Conservation (phyloP, 2,329 filamentous ascomycete species). For the Colletotrichum sp. region DNA sequence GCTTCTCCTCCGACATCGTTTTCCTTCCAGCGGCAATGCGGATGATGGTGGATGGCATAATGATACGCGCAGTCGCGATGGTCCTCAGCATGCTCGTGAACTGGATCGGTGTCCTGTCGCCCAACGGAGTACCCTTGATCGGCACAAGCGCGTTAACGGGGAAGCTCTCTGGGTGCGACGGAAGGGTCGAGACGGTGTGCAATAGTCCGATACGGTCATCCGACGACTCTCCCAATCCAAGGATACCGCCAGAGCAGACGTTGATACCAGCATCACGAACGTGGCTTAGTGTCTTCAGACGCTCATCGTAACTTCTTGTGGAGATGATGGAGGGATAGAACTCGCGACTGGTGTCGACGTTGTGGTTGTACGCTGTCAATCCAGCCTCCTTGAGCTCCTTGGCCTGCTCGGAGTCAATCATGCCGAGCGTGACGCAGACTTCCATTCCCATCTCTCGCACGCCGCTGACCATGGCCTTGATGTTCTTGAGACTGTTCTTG, state of each 20-base stretch:
- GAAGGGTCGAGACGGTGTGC: conserved; percentile 81
- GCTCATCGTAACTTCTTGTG: conserved; percentile 86
- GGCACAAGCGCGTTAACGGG: conserved; percentile 91
- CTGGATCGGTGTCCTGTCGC: conserved; percentile 72
- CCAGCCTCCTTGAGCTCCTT: conserved; percentile 83
- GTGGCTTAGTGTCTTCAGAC: conserved; percentile 77
- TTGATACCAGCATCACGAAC: conserved; percentile 88
- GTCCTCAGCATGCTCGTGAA: conserved; percentile 83
- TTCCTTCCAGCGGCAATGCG: conserved; percentile 85
- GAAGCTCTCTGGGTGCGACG: conserved; percentile 86
- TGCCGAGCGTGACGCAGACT: conserved; percentile 89
- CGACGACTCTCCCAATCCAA: conserved; percentile 81
- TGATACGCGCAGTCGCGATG: conserved; percentile 80
- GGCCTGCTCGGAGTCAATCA: conserved; percentile 85
- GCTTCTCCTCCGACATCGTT: conserved; percentile 86
- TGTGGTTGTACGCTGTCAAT: conserved; percentile 93
- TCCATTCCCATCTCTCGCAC: conserved; percentile 87
- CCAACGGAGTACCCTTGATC: conserved; percentile 87
- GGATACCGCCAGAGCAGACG: conserved; percentile 88
- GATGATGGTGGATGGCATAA: conserved; percentile 87
- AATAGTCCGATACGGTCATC: conserved; percentile 83
- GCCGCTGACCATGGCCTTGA: conserved; percentile 84
- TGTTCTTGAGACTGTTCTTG: conserved; percentile 81
- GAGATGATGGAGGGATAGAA: conserved; percentile 88
- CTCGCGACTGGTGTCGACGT: conserved; percentile 88